Base-by-base conservation (phyloP, 2,329 filamentous ascomycete species). In the Diaporthe citri region DNA sequence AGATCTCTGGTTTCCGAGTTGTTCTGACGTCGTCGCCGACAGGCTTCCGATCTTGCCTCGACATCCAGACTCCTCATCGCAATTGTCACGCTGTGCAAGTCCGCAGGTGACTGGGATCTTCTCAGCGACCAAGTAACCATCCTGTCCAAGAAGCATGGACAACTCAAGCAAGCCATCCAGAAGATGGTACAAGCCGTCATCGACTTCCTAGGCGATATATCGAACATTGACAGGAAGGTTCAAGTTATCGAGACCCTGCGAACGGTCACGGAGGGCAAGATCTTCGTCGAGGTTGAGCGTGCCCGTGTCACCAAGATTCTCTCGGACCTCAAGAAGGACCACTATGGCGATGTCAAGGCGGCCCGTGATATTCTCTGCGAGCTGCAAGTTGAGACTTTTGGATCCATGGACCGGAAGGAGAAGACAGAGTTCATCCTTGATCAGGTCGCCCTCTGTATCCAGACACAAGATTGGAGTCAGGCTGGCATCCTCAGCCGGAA, bases 151-250 rank as follows among this genome's bases (percentile, higher is more conserved):
- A 99, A 99, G 89, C 97, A 99, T 94, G 95, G 96, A 81, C 97
- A 99, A 88, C 95, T 99, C 83, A 99, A 99, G 87, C 97, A 98
- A 86, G 97, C 97, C 82, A 97, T 96, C 81, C 98, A 97, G 80
- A 97, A 96, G 88, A 99, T 99, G 97, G 96, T 99, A 76, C 97
- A 99, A 88, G 93, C 93, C 64, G 95, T 98, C 77, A 98, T 99
- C 93, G 90, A 88, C 76, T 98, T 98, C 85, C 87, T 99, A 81
- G 94, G 97, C 82, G 91, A 94, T 62, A 95, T 95, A 31, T 95
- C 97, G 46, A 93, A 91, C 81, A 82, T 95, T 76, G 95, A 98
- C 79, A 95, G 92, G 48, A 99, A 98, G 87, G 88, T 99, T 74
- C 93, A 94, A 31, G 92, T 98, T 75, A 99, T 99, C 81, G 96